Base-by-base conservation (phyloP, 495 filamentous ascomycete species). In the Jackrogersella minutella region DNA sequence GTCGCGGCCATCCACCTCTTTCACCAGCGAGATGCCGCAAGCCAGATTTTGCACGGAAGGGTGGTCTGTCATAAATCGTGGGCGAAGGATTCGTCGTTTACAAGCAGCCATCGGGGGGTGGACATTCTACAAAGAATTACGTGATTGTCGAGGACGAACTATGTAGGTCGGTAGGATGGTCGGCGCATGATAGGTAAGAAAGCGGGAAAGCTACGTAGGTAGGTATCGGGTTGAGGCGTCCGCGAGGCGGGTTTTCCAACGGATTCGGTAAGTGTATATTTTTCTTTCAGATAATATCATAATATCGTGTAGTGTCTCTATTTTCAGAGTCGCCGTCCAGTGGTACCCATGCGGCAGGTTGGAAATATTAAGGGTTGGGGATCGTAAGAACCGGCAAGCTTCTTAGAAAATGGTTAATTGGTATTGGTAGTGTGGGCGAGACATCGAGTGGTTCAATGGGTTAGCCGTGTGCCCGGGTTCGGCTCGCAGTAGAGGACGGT, bases 401-500 rank as follows among this genome's bases (percentile, higher is more conserved):
- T 51, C 58, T 37, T 58, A 58, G 50, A 63, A 58, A 55, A n/a
- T n/a, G n/a, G n/a, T n/a, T n/a, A n/a, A n/a, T n/a, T 61, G 60
- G 28, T 60, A 65, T 26, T 52, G 53, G 60, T 60, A 51, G 61
- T 65, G 68, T 67, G 62, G 58, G 68, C 63, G 40, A 70, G 53
- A 37, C 46, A 47, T 50, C 66, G 66, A 69, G 60, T 69, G 60
- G 65, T 57, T 64, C 47, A 47, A 58, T 28, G 36, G 31, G n/a
- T n/a, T 59, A 47, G 56, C 34, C 19, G 66, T 69, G 34, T 66
- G 68, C 62, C n/a, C 68, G 68, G 67, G 51, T 47, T 66, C 58
- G 62, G 68, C 63, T 62, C 68, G 63, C 63, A 70, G 66, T 58
- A 47, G 53, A 62, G 58, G 54, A 70, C 58, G 63, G 68, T 70